Conservation (phyloP, 140 eudicot species). For the Senecio squalidus region DNA sequence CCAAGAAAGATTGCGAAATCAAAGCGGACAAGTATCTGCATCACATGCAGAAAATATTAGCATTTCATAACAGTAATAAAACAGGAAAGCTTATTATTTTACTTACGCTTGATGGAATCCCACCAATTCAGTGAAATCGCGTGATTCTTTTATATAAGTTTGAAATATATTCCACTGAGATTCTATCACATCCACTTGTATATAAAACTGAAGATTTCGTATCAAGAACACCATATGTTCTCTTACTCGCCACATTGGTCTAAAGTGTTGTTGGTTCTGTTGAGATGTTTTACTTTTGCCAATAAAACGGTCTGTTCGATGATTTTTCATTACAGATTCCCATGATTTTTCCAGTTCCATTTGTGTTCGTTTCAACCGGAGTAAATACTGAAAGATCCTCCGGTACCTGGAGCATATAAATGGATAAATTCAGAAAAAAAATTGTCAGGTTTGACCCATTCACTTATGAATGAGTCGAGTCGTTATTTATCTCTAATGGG, state of each 20-base stretch:
- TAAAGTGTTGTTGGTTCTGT: slow-evolving; percentile 56
- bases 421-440: neutral
- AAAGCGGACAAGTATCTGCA: slow-evolving; percentile 84
- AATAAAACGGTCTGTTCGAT: slow-evolving; percentile 69
- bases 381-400: slow-evolving; percentile 79
- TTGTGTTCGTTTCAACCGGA: slow-evolving; percentile 83
- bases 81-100: slow-evolving; percentile 1
- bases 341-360: slow-evolving; percentile 96
- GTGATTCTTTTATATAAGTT: slow-evolving; percentile 73
- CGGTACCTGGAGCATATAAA: slow-evolving; percentile 49
- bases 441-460: too few species aligned
- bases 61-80: neutral
- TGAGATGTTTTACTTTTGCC: slow-evolving; percentile 52
- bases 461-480: too few species aligned
- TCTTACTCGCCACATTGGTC: slow-evolving; percentile 93
- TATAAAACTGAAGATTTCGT: slow-evolving; percentile 86
- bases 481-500: too few species aligned
- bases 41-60: slow-evolving; percentile 6
- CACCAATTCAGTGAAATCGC: slow-evolving; percentile 77
- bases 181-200: slow-evolving; percentile 96
- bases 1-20: slow-evolving; percentile 90
- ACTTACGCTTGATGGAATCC: slow-evolving; percentile 90
- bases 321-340: slow-evolving; percentile 93
- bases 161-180: slow-evolving; percentile 91
- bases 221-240: slow-evolving; percentile 96